These are phyloP conservation scores for Globisporangium uncinulatum DNA, from an alignment of 352 stramenopile genomes.

Conservation along the genomic window DNA sequence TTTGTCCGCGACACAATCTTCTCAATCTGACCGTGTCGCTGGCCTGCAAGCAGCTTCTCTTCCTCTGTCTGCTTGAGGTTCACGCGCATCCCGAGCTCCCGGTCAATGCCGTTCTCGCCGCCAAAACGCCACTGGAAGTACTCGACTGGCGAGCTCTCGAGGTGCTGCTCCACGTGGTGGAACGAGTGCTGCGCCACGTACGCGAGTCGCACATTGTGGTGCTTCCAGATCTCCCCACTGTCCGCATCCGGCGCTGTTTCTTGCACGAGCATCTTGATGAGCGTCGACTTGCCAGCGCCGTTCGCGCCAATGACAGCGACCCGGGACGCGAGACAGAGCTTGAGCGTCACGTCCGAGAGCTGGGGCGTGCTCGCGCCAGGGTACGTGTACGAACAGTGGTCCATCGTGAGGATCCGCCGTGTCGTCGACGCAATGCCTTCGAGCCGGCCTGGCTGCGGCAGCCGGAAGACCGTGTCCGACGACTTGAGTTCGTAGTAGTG, in stretches of 20 bases:
- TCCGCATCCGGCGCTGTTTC: slow-evolving; percentile 62
- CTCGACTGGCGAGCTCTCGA: slow-evolving; percentile 92
- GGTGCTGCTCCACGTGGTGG: slow-evolving; percentile 96
- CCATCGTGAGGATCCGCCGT: too few species aligned
- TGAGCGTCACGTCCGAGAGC: slow-evolving; percentile 81
- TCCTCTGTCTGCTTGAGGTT: slow-evolving; percentile 91
- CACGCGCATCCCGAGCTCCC: slow-evolving; percentile 81
- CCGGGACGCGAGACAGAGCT: slow-evolving; percentile 71
- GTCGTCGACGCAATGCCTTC: slow-evolving; percentile 44
- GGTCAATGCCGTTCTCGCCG: slow-evolving; percentile 94
- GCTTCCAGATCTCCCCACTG: slow-evolving; percentile 73
- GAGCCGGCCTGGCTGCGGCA: slow-evolving; percentile 85
- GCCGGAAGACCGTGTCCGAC: slow-evolving; percentile 72
- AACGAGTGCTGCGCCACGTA: slow-evolving; percentile 98
- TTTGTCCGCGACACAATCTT: slow-evolving; percentile 91
- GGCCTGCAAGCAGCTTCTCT: slow-evolving; percentile 88
- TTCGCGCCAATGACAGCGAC: slow-evolving; percentile 86
- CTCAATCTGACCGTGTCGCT: slow-evolving; percentile 88
- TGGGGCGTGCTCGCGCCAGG: slow-evolving; percentile 69
- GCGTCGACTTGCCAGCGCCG: slow-evolving; percentile 94
- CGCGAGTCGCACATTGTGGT: slow-evolving; percentile 88
- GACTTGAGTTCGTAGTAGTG: slow-evolving; percentile 86
- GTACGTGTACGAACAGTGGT: slow-evolving; percentile 78
- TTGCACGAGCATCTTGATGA: slow-evolving; percentile 93
- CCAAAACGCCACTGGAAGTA: slow-evolving; percentile 98